Evolutionary conservation across 768 basidiomycete genomes (phyloP).

Genomic region (Hebeloma cylindrosporum): DNA sequence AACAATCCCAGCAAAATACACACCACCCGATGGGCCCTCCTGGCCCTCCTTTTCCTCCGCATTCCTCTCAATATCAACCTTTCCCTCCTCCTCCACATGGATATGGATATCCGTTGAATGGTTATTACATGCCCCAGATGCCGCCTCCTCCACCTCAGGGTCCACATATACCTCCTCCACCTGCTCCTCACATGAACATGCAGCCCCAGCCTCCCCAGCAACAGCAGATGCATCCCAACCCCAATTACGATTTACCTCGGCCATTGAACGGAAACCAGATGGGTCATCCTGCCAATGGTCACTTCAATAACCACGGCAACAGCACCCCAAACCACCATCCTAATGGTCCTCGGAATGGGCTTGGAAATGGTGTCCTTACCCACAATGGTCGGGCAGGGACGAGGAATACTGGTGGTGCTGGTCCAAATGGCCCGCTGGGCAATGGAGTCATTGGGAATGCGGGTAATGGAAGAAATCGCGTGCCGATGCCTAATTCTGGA

Average conservation of each 20-base stretch:
- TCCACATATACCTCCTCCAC: conserved; percentile 29
- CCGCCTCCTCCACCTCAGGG: conserved; percentile 21
- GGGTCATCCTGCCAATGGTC: conserved; percentile 18
- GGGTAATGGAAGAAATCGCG: conserved; percentile 29
- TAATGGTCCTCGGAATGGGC: conserved; percentile 26
- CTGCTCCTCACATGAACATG: conserved; percentile 22
- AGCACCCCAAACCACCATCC: no score
- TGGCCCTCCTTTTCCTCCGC: conserved; percentile 28
- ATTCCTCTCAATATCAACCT: conserved; percentile 35
- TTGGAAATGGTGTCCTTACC: conserved; percentile 32
- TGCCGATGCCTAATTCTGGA: conserved; percentile 37
- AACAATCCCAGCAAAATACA: conserved; percentile 28
- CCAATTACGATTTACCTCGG: conserved; percentile 27
- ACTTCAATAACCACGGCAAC: conserved; percentile 20
- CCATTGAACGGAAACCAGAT: conserved; percentile 28
- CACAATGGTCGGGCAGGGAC: no score
- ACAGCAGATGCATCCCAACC: conserved; percentile 18
- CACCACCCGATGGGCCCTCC: conserved; percentile 21
- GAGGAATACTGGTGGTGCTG: no score
- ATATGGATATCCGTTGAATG: conserved; percentile 31
- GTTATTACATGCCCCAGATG: conserved; percentile 29
- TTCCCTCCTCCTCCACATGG: conserved; percentile 33
- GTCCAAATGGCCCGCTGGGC: no score
- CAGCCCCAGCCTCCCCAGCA: conserved; percentile 15
- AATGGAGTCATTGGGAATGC: conserved; percentile 25